Evolutionary conservation across 768 basidiomycete genomes (phyloP).

Genomic region (Mycena haematopus): DNA sequence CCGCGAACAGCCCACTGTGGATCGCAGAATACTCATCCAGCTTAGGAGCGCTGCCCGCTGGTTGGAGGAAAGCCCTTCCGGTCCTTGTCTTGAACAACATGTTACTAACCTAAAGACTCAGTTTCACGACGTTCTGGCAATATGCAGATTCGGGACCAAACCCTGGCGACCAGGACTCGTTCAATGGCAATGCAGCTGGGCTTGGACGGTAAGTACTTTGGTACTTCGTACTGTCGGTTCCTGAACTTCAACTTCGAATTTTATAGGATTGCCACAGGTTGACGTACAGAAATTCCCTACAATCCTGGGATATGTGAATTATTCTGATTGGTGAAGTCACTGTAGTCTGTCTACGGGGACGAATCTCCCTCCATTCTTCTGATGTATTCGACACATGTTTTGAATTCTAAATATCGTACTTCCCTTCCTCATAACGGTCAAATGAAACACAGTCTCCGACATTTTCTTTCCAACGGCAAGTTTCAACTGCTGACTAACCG

Average conservation of each 20-base stretch:
- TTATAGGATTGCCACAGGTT: constrained; percentile 16
- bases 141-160: constrained; percentile 60
- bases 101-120: constrained; percentile 20
- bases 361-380: not conserved
- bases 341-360: no score
- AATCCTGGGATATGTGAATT: not conserved
- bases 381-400: not conserved
- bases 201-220: constrained; percentile 42
- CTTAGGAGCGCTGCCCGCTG: constrained; percentile 62
- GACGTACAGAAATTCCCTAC: not conserved
- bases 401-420: no score
- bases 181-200: constrained; percentile 58
- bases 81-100: no score
- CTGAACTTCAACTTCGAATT: not conserved
- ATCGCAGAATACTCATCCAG: constrained; percentile 59
- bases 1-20: constrained; percentile 61
- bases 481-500: no score
- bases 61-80: constrained; percentile 51
- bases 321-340: no score
- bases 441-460: no score
- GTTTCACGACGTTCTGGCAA: constrained; percentile 66
- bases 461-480: not conserved
- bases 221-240: not conserved
- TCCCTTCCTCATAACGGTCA: no score
- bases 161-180: constrained; percentile 63